These are phyloP conservation scores for Luffa acutangula DNA, from an alignment of 306 rosid genomes.

Conservation along the genomic window DNA sequence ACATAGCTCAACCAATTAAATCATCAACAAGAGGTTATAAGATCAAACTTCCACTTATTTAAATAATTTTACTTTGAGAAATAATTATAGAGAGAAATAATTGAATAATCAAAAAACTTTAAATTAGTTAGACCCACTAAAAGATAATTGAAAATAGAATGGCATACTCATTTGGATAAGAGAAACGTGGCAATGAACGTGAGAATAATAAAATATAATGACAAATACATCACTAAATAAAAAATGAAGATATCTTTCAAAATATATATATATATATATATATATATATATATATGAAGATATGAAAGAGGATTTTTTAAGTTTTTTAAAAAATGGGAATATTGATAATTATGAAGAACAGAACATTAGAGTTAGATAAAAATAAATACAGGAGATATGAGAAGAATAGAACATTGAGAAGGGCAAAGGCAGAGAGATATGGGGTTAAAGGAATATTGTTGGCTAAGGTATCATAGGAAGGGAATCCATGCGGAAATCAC, in stretches of 20 bases:
- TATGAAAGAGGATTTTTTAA: too few species aligned
- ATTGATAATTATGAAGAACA: too few species aligned
- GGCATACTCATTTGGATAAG: neutral
- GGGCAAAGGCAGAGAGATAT: neutral
- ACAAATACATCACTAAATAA: neutral
- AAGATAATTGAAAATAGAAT: neutral
- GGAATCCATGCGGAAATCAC: slow-evolving; percentile 6
- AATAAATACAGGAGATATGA: too few species aligned
- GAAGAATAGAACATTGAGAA: too few species aligned
- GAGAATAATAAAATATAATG: neutral
- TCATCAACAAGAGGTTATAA: too few species aligned
- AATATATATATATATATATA: too few species aligned
- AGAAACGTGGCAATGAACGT: neutral
- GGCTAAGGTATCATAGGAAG: neutral
- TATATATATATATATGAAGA: too few species aligned
- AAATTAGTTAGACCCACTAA: neutral
- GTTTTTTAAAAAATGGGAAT: too few species aligned
- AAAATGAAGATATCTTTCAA: neutral
- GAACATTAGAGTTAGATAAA: too few species aligned
- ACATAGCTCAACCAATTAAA: neutral
- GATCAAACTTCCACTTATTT: too few species aligned
- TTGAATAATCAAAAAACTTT: neutral
- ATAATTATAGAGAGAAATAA: neutral
- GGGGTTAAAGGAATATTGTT: neutral
- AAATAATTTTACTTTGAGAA: neutral